Evolutionary conservation across 345 rosid genomes (phyloP).

Genomic region (Conringia planisiliqua): DNA sequence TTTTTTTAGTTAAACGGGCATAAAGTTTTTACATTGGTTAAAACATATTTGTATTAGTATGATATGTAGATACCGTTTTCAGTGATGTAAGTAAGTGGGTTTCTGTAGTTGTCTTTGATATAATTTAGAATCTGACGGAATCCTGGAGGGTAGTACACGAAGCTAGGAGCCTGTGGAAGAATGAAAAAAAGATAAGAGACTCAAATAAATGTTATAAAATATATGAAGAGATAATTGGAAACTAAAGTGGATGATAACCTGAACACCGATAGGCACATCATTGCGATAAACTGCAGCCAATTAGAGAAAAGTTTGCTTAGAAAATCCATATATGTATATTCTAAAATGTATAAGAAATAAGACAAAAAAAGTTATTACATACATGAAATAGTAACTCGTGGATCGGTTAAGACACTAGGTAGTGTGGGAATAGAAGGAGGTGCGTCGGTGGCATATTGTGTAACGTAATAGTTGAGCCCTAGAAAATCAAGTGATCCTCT

Average conservation of each 20-base stretch:
- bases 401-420: conserved; percentile 16
- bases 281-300: background rate
- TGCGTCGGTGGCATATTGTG: conserved; percentile 24
- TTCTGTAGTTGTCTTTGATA: conserved; percentile 12
- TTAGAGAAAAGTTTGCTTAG: background rate
- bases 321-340: too few relatives aligned
- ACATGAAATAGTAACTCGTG: conserved; percentile 21
- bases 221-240: background rate
- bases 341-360: background rate
- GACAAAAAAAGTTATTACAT: background rate
- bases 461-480: conserved; percentile 33
- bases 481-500: conserved; percentile 37
- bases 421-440: background rate
- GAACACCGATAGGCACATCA: conserved; percentile 20
- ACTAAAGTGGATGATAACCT: background rate
- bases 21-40: background rate
- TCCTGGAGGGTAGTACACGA: conserved; percentile 26
- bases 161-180: background rate
- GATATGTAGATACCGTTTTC: conserved; percentile 14
- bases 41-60: background rate
- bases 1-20: background rate
- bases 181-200: background rate
- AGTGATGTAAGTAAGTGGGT: conserved; percentile 32
- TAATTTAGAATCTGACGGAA: conserved; percentile 18
- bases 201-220: background rate